Evolutionary conservation across 257 asterid genomes (phyloP).

Genomic region (Henckelia pumila): DNA sequence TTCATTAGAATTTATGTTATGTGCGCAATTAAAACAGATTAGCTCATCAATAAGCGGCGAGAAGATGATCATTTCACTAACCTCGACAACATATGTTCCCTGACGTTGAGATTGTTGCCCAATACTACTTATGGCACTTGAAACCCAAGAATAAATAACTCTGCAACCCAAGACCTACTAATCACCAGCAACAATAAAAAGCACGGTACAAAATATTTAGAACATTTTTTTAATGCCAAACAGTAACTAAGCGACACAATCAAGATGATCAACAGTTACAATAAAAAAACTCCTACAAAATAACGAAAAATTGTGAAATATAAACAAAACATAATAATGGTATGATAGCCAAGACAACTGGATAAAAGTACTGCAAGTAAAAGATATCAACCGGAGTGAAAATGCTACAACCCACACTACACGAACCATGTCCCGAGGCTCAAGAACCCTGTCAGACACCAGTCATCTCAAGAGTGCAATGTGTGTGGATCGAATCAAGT

Average conservation of each 20-base stretch:
- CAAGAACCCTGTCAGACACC: not conserved
- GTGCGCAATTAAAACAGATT: not conserved
- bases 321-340: not conserved
- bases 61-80: constrained; percentile 31
- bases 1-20: not conserved
- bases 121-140: constrained; percentile 53
- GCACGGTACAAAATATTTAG: not conserved
- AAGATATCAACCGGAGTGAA: constrained; percentile 12
- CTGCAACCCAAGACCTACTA: constrained; percentile 85
- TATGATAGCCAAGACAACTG: no score
- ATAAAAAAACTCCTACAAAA: not conserved
- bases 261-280: not conserved
- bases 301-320: not conserved
- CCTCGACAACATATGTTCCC: constrained; percentile 54
- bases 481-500: not conserved
- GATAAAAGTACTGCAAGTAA: not conserved
- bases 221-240: not conserved
- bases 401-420: not conserved
- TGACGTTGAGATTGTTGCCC: constrained; percentile 55
- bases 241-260: not conserved
- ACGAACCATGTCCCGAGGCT: not conserved
- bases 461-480: not conserved
- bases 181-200: constrained; percentile 46
- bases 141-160: constrained; percentile 75
- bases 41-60: constrained; percentile 1